These are phyloP conservation scores for Suaeda aralocaspica DNA, from an alignment of 148 eudicot genomes.

Conservation along the genomic window DNA sequence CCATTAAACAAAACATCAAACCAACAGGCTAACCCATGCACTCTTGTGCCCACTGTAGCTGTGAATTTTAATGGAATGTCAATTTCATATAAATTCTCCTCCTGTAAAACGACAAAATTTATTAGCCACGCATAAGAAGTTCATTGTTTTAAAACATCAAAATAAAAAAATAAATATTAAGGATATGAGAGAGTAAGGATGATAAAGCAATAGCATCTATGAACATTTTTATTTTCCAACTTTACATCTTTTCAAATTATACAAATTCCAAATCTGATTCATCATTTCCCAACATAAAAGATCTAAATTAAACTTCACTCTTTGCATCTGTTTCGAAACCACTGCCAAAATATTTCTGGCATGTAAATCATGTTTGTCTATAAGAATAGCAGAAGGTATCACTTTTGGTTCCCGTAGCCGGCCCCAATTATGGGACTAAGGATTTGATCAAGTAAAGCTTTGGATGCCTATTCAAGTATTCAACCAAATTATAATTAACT, in stretches of 20 bases:
- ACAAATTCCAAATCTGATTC: background rate
- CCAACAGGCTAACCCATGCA: slow-evolving; percentile 98
- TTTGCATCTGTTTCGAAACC: too few relatives aligned
- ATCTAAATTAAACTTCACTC: too few relatives aligned
- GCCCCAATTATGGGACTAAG: too few relatives aligned
- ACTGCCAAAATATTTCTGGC: too few relatives aligned
- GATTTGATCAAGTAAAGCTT: too few relatives aligned
- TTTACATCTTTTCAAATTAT: background rate
- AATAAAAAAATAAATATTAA: background rate
- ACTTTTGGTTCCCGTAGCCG: too few relatives aligned
- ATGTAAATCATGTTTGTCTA: too few relatives aligned
- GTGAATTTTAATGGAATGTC: slow-evolving; percentile 78
- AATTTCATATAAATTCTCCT: slow-evolving; percentile 88
- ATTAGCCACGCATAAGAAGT: background rate
- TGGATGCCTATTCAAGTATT: too few relatives aligned
- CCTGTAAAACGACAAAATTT: slow-evolving; percentile 43
- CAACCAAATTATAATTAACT: too few relatives aligned
- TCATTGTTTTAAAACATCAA: background rate
- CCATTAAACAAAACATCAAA: slow-evolving; percentile 96
- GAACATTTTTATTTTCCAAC: background rate
- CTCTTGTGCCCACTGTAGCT: slow-evolving; percentile 76
- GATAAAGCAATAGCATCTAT: background rate
- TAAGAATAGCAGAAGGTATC: too few relatives aligned
- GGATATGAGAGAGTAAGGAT: background rate
- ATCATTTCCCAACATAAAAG: background rate